Percentiles rank a stretch among this genome's conserved stretches.
Evolutionary conservation across 495 filamentous ascomycete genomes (phyloP).

Genomic region (Tuber umbilicatum): DNA sequence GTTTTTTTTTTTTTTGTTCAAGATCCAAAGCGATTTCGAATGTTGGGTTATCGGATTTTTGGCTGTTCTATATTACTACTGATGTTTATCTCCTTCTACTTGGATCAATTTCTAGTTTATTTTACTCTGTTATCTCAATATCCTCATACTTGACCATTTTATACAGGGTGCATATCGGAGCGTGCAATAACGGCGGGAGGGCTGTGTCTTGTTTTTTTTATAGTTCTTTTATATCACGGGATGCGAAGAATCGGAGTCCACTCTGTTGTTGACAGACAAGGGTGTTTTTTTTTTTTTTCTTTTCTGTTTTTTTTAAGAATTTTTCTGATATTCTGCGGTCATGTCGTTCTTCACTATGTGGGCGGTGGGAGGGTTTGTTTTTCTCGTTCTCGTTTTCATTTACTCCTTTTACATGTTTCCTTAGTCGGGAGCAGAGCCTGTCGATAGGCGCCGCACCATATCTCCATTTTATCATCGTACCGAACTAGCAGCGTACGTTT

Average conservation of each 20-base stretch:
- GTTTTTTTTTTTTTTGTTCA: background rate
- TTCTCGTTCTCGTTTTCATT: background rate
- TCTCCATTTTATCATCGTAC: background rate
- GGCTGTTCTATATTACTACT: background rate
- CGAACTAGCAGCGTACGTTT: background rate
- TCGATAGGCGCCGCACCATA: background rate
- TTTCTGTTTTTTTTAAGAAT: background rate
- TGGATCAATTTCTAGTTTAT: conserved; percentile 12
- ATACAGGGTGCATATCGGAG: conserved; percentile 35
- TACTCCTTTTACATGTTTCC: background rate
- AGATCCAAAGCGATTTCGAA: background rate
- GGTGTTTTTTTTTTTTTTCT: background rate
- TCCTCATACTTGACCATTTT: conserved; percentile 27
- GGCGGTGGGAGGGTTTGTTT: background rate
- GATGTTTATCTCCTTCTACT: conserved; percentile 12
- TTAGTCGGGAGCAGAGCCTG: background rate
- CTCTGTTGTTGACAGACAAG: background rate
- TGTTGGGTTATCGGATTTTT: background rate
- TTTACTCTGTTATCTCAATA: conserved; percentile 24
- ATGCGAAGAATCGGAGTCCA: background rate
- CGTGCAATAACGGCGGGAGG: conserved; percentile 33
- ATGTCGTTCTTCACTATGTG: background rate
- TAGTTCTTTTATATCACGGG: background rate
- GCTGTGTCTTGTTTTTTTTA: conserved; percentile 23
- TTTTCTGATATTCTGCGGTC: background rate